Evolutionary conservation across 257 asterid genomes (phyloP), one percentile per base, ranked within the genome.

Genomic region (Ophiorrhiza pumila): DNA sequence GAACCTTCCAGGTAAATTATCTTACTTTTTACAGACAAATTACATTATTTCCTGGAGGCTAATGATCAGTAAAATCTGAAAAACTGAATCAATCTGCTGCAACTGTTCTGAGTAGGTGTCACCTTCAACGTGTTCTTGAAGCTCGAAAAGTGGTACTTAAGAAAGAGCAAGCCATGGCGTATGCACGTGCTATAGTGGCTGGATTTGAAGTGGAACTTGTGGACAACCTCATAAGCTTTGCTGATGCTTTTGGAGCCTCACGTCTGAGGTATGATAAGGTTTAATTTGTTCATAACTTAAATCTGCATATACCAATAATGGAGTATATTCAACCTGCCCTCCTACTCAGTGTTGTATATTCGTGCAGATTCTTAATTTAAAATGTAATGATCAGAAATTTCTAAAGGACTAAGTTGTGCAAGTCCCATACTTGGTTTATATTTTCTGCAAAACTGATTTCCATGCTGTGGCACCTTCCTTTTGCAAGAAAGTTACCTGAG

Each of bases 141-240:
- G 80, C 96, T 78, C 93, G 96, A 25, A 92, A 90, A 73, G 93
- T 89, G 47, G 65, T 90, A 72, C 95, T 92, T 31, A 81, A 74
- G 80, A 92, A 92, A 82, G 96, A 92, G 79, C 96, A 92, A 79
- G 96, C 96, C 74, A 90, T 92, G 97, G 96, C 96, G 66, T 90
- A 85, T 80, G 96, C 96, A 11, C 91, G 97, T 72, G 97, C 97
- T 46, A 89, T 89, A 22, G 97, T 90, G 77, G 97, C 93, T 7
- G 97, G 96, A 64, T 92, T 90, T 76, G 93, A 87, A 70, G 84
- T 92, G 67, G 95, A 88, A 53, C 72, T 79, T 58, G 75, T 90
- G 68, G 89, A 90, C 69, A 95, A 92, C 77, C 95, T 92, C 49
- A 78, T 90, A 65, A 84, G 83, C 85, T 90, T 92, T 79, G 88